Evolutionary conservation across 2,329 filamentous ascomycete species (phyloP).

Genomic region (Pseudogymnoascus sp.): DNA sequence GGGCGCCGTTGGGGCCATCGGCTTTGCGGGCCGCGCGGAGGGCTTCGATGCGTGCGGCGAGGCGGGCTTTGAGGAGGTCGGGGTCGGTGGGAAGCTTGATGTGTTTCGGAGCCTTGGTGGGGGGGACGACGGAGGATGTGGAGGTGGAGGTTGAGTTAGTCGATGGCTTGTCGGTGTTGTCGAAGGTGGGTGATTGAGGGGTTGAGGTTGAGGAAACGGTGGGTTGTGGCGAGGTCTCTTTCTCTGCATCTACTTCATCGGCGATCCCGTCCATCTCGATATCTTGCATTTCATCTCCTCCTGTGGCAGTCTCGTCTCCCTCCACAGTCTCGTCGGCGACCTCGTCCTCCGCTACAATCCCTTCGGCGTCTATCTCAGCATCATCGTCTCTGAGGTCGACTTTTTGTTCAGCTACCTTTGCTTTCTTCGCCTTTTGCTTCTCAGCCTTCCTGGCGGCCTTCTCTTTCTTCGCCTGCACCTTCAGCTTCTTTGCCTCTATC

Average conservation of each 20-base stretch:
- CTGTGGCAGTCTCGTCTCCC: conserved; percentile 22
- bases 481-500: conserved; percentile 21
- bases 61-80: conserved; percentile 65
- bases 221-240: conserved; percentile 21
- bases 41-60: conserved; percentile 76
- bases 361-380: conserved; percentile 21
- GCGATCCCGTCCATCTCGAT: conserved; percentile 42
- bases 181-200: conserved; percentile 53
- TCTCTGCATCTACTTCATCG: conserved; percentile 38
- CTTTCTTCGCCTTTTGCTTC: conserved; percentile 34
- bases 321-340: conserved; percentile 21
- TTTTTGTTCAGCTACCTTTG: conserved; percentile 28
- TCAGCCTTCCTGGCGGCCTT: conserved; percentile 37
- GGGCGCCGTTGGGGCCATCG: conserved; percentile 71
- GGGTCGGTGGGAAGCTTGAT: conserved; percentile 63
- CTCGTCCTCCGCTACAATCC: conserved; percentile 15
- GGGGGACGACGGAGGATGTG: conserved; percentile 55
- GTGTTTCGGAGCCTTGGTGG: conserved; percentile 54
- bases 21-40: conserved; percentile 82
- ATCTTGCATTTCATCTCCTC: conserved; percentile 30
- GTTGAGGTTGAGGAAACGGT: conserved; percentile 38
- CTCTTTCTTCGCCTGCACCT: conserved; percentile 27
- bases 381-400: conserved; percentile 24
- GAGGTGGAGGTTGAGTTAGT: conserved; percentile 56
- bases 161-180: conserved; percentile 37